Base-by-base conservation (phyloP, 208 protist genomes). In the Crithidia expoeki region DNA sequence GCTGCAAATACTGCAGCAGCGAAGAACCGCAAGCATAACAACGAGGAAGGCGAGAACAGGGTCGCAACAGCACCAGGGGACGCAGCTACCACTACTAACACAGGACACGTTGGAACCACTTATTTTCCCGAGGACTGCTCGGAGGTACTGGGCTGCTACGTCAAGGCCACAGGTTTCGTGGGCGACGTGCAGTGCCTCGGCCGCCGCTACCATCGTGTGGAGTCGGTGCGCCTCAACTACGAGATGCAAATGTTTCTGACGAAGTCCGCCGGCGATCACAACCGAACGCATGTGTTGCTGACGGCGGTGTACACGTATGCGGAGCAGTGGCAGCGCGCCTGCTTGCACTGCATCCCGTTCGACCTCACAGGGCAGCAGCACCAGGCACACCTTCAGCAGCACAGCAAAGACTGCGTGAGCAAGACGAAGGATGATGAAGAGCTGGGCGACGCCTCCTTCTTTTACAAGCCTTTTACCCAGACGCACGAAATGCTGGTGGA, bases 241-340 rank as follows among this genome's bases (percentile, higher is more conserved):
- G 82, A 86, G 23, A 30, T 89, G 67, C 76, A 70, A 53, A 86
- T 93, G 69, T 93, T 89, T 67, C 70, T 93, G 27, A 83, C 76
- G 28, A 89, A 86, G 80, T 88, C 84, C 4, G 87, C 84, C 10
- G 87, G 87, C 12, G 87, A 93, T 46, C 87, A 90, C 61, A 85
- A 93, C 70, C 79, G 84, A 67, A 74, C 71, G 32, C 79, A 82
- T 42, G 85, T 86, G 27, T 57, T 84, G 56, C 57, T 90, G 10
- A 67, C 83, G n/a, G 75, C 87, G 21, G 68, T 80, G n/a, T 87
- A 87, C 68, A 76, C 75, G 3, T 90, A 87, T 38, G 51, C 76
- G 23, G 47, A 83, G 30, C 87, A 93, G 57, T 88, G 79, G 79
- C 79, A 84, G 69, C 73, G 79, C n/a, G 79, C 79, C 17, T 82